These are phyloP conservation scores for Pseudodiploospora longispora DNA, from an alignment of 2,329 filamentous ascomycete genomes.

Conservation along the genomic window DNA sequence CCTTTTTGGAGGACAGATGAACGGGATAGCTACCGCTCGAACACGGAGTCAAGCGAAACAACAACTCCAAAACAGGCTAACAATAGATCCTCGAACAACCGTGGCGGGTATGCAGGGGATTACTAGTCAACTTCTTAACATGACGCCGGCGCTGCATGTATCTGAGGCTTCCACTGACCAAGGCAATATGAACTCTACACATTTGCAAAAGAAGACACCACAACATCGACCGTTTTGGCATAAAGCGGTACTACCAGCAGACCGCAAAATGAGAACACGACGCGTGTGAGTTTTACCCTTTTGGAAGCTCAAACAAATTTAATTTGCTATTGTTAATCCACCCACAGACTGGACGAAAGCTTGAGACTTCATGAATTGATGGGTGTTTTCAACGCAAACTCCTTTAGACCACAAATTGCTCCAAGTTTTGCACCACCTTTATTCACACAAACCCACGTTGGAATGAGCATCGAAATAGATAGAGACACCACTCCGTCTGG, in stretches of 20 bases:
- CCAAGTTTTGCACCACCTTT: too few species aligned
- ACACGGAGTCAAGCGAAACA: neutral
- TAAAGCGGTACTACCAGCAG: too few species aligned
- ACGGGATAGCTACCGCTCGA: neutral
- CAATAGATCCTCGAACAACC: neutral
- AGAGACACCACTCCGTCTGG: neutral
- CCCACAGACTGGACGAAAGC: too few species aligned
- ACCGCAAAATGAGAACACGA: too few species aligned
- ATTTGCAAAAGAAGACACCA: too few species aligned
- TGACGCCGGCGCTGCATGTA: neutral
- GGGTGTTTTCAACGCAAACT: neutral
- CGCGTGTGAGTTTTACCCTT: too few species aligned
- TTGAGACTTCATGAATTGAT: neutral
- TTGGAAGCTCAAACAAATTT: too few species aligned
- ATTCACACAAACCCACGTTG: neutral
- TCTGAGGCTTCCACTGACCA: neutral
- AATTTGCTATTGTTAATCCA: too few species aligned
- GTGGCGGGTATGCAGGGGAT: neutral
- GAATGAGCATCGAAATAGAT: neutral
- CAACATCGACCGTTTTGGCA: too few species aligned
- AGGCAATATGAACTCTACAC: too few species aligned
- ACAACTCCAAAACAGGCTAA: neutral
- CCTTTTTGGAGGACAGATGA: neutral
- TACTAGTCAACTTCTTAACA: neutral
- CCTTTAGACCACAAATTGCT: too few species aligned